Percentiles rank a stretch among this genome's conserved stretches.
These are phyloP conservation scores for Claviceps paspali DNA, from an alignment of 2,329 filamentous ascomycete species.

Conservation along the genomic window DNA sequence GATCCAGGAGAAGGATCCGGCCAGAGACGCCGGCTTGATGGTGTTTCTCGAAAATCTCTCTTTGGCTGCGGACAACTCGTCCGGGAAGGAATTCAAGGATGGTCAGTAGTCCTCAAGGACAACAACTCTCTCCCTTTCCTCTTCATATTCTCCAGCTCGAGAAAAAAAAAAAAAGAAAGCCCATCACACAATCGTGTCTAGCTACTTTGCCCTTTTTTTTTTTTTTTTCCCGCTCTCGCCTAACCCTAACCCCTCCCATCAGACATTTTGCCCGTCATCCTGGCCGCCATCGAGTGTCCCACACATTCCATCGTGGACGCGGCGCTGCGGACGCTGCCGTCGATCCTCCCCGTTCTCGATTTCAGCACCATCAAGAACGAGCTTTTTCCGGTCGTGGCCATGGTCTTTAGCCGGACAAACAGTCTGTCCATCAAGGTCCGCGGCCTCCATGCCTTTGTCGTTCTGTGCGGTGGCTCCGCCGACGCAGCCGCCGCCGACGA, in stretches of 20 bases:
- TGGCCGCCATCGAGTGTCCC: constrained; percentile 70
- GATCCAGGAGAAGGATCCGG: constrained; percentile 57
- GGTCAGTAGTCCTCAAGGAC: constrained; percentile 33
- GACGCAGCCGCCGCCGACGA: constrained; percentile 31
- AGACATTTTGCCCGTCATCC: constrained; percentile 80
- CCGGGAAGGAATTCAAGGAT: constrained; percentile 89
- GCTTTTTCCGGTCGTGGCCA: constrained; percentile 79
- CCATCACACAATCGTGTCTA: no score
- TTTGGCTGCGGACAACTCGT: constrained; percentile 63
- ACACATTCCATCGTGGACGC: constrained; percentile 84
- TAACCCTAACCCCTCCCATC: constrained; percentile 2
- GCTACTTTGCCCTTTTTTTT: neutral
- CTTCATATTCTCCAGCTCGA: no score
- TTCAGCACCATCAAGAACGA: constrained; percentile 97
- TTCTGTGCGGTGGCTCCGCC: constrained; percentile 66
- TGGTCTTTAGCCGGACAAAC: constrained; percentile 83
- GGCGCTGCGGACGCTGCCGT: constrained; percentile 61
- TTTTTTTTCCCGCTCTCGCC: no score
- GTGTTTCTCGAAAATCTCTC: constrained; percentile 74
- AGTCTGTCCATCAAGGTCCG: constrained; percentile 91
- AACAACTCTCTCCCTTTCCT: neutral
- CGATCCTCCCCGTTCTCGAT: constrained; percentile 76
- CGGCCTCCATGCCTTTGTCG: constrained; percentile 76
- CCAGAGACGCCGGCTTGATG: constrained; percentile 81
- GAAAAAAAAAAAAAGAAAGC: no score